These are phyloP conservation scores for Acrasis kona DNA, from an alignment of 78 protist species.

Conservation along the genomic window DNA sequence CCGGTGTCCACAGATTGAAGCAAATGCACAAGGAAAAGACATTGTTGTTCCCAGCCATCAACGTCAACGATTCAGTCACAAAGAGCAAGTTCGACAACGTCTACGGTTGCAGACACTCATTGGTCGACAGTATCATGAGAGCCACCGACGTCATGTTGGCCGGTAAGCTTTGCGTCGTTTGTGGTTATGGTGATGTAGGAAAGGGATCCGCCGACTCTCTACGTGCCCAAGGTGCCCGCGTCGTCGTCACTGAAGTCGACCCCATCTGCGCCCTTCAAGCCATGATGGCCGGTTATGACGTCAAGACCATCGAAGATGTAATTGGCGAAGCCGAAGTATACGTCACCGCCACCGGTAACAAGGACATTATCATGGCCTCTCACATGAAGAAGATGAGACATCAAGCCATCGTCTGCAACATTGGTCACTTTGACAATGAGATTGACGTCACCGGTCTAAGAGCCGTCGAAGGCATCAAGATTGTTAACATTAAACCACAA, in stretches of 20 bases:
- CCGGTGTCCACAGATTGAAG: conserved; percentile 97
- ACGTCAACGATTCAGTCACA: conserved; percentile 99
- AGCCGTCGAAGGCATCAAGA: conserved; percentile 47
- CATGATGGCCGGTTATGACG: conserved; percentile 94
- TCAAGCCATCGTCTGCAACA: conserved; percentile 98
- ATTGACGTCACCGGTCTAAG: conserved; percentile 88
- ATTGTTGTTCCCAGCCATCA: conserved; percentile 92
- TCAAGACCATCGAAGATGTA: conserved; percentile 82
- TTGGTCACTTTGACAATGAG: conserved; percentile 99
- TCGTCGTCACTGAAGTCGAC: conserved; percentile 95
- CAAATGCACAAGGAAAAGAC: conserved; percentile 67
- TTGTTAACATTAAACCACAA: conserved; percentile 97
- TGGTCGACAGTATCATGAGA: conserved; percentile 97
- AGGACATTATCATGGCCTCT: conserved; percentile 75
- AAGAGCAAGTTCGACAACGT: conserved; percentile 99
- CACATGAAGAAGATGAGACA: conserved; percentile 92
- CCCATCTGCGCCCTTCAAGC: conserved; percentile 99
- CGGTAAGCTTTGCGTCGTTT: conserved; percentile 90
- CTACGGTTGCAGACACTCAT: conserved; percentile 97
- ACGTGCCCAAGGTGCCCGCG: conserved; percentile 81
- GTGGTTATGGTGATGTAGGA: conserved; percentile 99
- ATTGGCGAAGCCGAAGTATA: conserved; percentile 72
- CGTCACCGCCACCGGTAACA: conserved; percentile 97
- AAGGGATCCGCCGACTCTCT: conserved; percentile 94
- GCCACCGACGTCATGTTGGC: conserved; percentile 98